These are phyloP conservation scores for Zymoseptoria crescenta DNA, from an alignment of 2,329 filamentous ascomycete species.

Conservation along the genomic window DNA sequence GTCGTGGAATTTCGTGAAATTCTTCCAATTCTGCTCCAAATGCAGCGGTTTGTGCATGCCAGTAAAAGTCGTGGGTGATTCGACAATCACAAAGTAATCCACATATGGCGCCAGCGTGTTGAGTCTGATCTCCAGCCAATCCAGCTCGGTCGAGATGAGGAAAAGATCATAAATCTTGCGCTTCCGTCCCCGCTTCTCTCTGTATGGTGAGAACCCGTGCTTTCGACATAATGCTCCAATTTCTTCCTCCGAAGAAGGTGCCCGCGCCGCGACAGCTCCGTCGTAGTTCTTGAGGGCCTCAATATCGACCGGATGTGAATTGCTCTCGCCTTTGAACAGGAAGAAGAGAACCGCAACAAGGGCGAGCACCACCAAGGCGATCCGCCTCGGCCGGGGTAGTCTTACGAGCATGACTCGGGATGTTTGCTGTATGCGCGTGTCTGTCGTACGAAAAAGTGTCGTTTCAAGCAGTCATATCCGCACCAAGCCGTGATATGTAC, in stretches of 20 bases:
- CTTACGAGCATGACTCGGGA: background rate
- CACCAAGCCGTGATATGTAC: background rate
- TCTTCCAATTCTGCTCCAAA: slow-evolving; percentile 46
- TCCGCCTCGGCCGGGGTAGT: background rate
- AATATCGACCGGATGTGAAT: background rate
- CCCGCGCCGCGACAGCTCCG: background rate
- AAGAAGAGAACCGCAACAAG: background rate
- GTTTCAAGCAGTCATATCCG: background rate
- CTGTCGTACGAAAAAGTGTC: background rate
- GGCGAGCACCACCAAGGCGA: background rate
- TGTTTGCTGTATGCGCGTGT: background rate
- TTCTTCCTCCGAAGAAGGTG: background rate
- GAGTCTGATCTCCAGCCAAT: slow-evolving; percentile 58
- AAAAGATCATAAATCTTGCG: slow-evolving; percentile 55
- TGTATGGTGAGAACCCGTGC: background rate
- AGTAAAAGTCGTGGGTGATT: slow-evolving; percentile 52
- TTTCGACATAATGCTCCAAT: background rate
- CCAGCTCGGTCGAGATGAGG: slow-evolving; percentile 56
- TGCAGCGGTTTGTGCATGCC: slow-evolving; percentile 48
- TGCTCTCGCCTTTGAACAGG: background rate
- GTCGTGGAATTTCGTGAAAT: slow-evolving; percentile 46
- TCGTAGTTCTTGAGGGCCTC: background rate
- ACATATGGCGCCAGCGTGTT: slow-evolving; percentile 50
- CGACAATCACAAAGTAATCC: slow-evolving; percentile 59
- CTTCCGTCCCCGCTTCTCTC: background rate